Conservation (phyloP, 495 filamentous ascomycete species). For the Penicillium psychrofluorescens region DNA sequence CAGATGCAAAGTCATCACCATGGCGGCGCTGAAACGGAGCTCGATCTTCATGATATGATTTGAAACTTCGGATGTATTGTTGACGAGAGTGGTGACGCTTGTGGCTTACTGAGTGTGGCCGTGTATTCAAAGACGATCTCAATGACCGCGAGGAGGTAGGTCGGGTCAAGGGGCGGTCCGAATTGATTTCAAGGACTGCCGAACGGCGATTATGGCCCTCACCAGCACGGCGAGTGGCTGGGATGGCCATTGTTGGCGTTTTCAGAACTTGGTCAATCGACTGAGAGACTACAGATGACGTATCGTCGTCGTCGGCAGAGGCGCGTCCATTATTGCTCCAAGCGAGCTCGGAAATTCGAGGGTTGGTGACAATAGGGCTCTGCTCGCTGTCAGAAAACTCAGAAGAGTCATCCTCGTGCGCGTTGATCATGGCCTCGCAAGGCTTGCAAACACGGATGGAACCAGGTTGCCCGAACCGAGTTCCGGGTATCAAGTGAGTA, state of each 20-base stretch:
- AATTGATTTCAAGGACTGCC: conserved; percentile 83
- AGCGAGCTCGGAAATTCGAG: conserved; percentile 28
- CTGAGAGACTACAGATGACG: conserved; percentile 38
- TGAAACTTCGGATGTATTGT: conserved; percentile 57
- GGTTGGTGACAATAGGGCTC: conserved; percentile 37
- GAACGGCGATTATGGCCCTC: conserved; percentile 77
- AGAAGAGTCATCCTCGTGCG: conserved; percentile 82
- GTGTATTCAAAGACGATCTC: conserved; percentile 59
- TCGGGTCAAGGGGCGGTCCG: conserved; percentile 61
- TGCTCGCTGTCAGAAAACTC: conserved; percentile 75
- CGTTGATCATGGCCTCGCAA: conserved; percentile 89
- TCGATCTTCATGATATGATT: conserved; percentile 60
- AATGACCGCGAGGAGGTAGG: conserved; percentile 91
- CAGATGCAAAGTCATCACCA: conserved; percentile 53
- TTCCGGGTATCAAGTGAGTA: conserved; percentile 79
- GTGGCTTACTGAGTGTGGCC: conserved; percentile 65
- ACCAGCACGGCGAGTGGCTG: conserved; percentile 74
- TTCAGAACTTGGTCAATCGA: conserved; percentile 39
- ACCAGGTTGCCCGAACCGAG: conserved; percentile 79
- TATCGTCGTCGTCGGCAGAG: conserved; percentile 34
- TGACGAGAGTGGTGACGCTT: conserved; percentile 83
- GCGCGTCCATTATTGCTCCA: conserved; percentile 17
- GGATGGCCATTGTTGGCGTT: conserved; percentile 72
- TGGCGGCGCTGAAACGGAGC: conserved; percentile 83
- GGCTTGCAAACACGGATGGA: conserved; percentile 87